Evolutionary conservation across 2,329 filamentous ascomycete genomes (phyloP).

Genomic region (Talaromyces sp.): DNA sequence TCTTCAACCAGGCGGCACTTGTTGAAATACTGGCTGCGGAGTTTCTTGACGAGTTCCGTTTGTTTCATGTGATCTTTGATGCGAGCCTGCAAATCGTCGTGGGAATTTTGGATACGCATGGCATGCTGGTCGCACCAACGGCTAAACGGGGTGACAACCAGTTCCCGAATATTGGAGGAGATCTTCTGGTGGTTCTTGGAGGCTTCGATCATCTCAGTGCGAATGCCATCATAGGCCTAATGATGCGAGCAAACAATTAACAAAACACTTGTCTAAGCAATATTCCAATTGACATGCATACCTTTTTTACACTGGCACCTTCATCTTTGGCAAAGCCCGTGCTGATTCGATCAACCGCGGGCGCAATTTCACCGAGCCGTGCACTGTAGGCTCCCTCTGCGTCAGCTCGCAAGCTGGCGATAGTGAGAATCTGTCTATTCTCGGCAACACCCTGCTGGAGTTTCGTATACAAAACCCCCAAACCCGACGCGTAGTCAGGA

Average conservation of each 20-base stretch:
- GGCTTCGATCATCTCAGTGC: slow-evolving; percentile 86
- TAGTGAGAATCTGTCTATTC: slow-evolving; percentile 86
- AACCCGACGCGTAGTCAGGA: slow-evolving; percentile 89
- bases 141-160: slow-evolving; percentile 89
- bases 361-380: slow-evolving; percentile 73
- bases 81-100: slow-evolving; percentile 84
- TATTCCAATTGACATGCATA: slow-evolving; percentile 33
- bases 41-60: slow-evolving; percentile 82
- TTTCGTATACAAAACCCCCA: slow-evolving; percentile 93
- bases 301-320: slow-evolving; percentile 92
- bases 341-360: slow-evolving; percentile 71
- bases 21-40: slow-evolving; percentile 96
- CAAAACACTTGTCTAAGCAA: neutral
- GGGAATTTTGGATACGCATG: slow-evolving; percentile 81
- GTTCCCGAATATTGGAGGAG: slow-evolving; percentile 88
- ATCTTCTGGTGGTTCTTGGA: slow-evolving; percentile 90
- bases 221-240: slow-evolving; percentile 90
- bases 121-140: slow-evolving; percentile 97
- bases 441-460: slow-evolving; percentile 93
- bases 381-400: slow-evolving; percentile 86
- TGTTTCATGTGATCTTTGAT: slow-evolving; percentile 94
- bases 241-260: neutral
- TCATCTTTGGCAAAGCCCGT: slow-evolving; percentile 88
- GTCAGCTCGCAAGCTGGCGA: slow-evolving; percentile 90
- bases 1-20: slow-evolving; percentile 96